phyloP scores from a whole-genome alignment of 2,329 filamentous ascomycete species.

The Pseudophaeomoniella oleicola region DNA sequence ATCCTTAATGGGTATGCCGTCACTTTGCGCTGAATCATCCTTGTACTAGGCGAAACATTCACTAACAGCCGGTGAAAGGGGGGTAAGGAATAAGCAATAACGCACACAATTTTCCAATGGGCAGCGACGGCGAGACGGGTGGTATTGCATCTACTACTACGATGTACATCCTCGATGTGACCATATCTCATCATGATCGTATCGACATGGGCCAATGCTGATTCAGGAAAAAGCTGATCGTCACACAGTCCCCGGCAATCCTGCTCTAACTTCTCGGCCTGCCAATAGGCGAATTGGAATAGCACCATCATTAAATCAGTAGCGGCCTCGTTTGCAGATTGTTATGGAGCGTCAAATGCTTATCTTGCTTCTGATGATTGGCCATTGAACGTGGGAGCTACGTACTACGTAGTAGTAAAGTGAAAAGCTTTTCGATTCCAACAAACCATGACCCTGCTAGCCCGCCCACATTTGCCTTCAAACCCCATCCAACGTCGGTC shows the following conservation, averaged over 20 bases:
- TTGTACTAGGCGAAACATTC: neutral
- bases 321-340: neutral
- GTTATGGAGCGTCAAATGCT: neutral
- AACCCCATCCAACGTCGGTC: no score
- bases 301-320: neutral
- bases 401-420: neutral
- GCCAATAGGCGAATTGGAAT: no score
- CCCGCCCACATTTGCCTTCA: no score
- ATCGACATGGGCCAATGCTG: no score
- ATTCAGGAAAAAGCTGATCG: neutral
- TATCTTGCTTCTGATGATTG: neutral
- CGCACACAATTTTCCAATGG: no score
- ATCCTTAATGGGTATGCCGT: neutral
- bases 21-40: neutral
- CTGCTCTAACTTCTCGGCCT: neutral
- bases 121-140: no score
- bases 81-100: no score
- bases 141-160: neutral
- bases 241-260: neutral
- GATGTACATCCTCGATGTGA: neutral
- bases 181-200: neutral
- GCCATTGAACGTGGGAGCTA: neutral
- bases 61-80: neutral
- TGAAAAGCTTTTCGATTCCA: no score
- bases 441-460: no score